phyloP scores from a whole-genome alignment of 192 early-diverging fungal genomes.

The Coemansia sp. region DNA sequence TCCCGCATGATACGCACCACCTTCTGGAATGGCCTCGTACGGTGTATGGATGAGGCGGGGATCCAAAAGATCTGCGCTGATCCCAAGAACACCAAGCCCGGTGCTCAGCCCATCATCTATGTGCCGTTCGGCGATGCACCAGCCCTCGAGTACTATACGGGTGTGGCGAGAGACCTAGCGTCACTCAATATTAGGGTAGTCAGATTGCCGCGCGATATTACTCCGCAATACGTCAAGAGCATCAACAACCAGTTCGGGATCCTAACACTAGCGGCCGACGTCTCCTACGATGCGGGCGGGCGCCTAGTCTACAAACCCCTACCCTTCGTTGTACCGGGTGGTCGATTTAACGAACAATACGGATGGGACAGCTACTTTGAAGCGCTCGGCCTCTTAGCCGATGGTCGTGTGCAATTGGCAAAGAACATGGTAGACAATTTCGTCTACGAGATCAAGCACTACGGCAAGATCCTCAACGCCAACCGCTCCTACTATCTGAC shows the following conservation, averaged over 20 bases:
- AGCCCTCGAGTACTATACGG: constrained; percentile 76
- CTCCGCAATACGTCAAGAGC: constrained; percentile 85
- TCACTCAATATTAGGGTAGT: constrained; percentile 78
- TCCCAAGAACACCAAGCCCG: constrained; percentile 79
- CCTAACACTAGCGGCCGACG: constrained; percentile 69
- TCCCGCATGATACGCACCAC: constrained; percentile 85
- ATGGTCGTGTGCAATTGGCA: constrained; percentile 82
- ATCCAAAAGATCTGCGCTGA: constrained; percentile 89
- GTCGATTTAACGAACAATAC: constrained; percentile 99
- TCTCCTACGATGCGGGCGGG: constrained; percentile 53
- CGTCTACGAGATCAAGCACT: constrained; percentile 94
- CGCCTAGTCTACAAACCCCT: constrained; percentile 63
- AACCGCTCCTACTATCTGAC: constrained; percentile 96
- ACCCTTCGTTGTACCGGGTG: constrained; percentile 96
- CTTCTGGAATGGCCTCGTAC: constrained; percentile 97
- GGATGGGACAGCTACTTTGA: constrained; percentile 99
- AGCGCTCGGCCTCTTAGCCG: constrained; percentile 79
- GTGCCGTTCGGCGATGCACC: constrained; percentile 80
- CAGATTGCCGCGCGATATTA: constrained; percentile 79
- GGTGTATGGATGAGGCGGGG: constrained; percentile 79
- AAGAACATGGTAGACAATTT: constrained; percentile 98
- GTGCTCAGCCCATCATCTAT: constrained; percentile 86
- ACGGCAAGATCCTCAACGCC: constrained; percentile 98
- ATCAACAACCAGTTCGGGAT: constrained; percentile 90
- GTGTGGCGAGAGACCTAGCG: constrained; percentile 61